Base-by-base conservation (phyloP, 495 filamentous ascomycete genomes). In the Daldinia childiae region DNA sequence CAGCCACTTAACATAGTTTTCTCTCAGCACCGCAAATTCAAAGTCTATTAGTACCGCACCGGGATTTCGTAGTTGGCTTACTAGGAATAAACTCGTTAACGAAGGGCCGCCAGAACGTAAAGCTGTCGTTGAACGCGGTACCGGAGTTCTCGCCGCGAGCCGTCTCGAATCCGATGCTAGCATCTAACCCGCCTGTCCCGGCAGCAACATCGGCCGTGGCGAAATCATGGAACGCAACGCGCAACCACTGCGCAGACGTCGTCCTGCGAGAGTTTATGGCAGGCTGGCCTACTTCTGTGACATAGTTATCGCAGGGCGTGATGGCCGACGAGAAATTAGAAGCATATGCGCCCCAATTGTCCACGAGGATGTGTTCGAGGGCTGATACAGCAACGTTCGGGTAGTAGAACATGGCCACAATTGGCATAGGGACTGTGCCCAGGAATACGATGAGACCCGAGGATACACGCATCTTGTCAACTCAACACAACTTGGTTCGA, bases 191-290 rank as follows among this genome's bases (percentile, higher is more conserved):
- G 12, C 85, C 85, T n/a, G 77, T 73, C 4, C 79, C 77, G 17
- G 68, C 78, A 29, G 69, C 80, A 14, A 81, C 74, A 63, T 84
- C 80, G 6, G 79, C 81, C 5, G 81, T 83, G n/a, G 81, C 79
- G 73, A 86, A 85, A 69, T 87, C 85, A 70, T 87, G 85, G 67
- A 87, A 86, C 41, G 79, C 81, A n/a, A 82, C 79, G 24, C 84
- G 79, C 39, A 87, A 67, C 82, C 82, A 86, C 78, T 87, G 83
- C 19, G 85, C 83, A 1, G 85, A 75, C 9, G 83, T 78, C 50
- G 79, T 80, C 34, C 82, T 78, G 30, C 79, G 82, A 15, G 81
- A 76, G 11, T 78, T 80, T 17, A 79, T 74, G 52, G 78, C 76
- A 1, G 81, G 79, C 34, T 69, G 72, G 2, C 75, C 75, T 12